These are phyloP conservation scores for Anisodus acutangulus DNA, from an alignment of 257 asterid genomes.

Conservation along the genomic window DNA sequence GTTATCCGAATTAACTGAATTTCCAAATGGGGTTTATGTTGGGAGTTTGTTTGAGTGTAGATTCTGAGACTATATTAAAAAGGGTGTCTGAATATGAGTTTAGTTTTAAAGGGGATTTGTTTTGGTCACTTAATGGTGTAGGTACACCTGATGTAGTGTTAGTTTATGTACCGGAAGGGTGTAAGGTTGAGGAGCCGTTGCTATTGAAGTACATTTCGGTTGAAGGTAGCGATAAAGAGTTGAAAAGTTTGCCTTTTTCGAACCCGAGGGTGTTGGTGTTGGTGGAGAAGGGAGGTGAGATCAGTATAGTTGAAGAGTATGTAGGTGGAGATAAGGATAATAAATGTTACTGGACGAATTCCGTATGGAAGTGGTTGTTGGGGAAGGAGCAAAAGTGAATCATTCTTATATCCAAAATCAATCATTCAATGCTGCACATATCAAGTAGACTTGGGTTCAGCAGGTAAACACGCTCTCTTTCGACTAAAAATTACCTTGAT, in stretches of 20 bases:
- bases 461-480: constrained; percentile 52
- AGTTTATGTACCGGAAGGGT: constrained; percentile 81
- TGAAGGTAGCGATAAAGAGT: constrained; percentile 61
- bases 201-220: constrained; percentile 61
- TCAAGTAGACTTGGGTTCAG: constrained; percentile 87
- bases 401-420: constrained; percentile 86
- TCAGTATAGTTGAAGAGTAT: constrained; percentile 81
- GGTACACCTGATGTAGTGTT: constrained; percentile 82
- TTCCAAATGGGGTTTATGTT: constrained; percentile 74
- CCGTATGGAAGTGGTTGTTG: constrained; percentile 71
- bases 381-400: constrained; percentile 72
- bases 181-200: constrained; percentile 75
- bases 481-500: constrained; percentile 28
- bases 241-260: constrained; percentile 69
- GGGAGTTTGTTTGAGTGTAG: constrained; percentile 57
- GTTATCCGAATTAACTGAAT: constrained; percentile 49
- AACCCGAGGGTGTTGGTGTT: constrained; percentile 85
- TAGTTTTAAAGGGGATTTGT: constrained; percentile 73
- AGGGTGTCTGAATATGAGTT: constrained; percentile 63
- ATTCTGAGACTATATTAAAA: constrained; percentile 55
- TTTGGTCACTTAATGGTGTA: constrained; percentile 89
- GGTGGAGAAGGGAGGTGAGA: constrained; percentile 88
- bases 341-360: constrained; percentile 79
- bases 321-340: constrained; percentile 52
- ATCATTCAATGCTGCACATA: constrained; percentile 79